Evolutionary conservation across 805 yeast genomes (phyloP), one percentile per base, ranked within the genome.

Genomic region (Wickerhamiella domercqiae): DNA sequence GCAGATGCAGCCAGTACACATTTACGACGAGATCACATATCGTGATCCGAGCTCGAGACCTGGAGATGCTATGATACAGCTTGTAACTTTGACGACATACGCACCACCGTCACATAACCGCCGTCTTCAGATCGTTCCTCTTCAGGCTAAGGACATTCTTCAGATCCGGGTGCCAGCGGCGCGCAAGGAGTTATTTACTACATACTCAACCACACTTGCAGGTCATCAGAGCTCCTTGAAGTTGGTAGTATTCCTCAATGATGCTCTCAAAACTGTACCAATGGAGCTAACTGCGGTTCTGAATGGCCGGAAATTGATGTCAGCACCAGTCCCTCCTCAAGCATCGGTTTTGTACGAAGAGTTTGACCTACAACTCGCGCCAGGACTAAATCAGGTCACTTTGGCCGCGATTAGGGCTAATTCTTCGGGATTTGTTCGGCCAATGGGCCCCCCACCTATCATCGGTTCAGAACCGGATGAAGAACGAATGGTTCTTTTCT

Each of bases 221-320:
- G 53, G 62, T 9, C 57, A 59, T 32, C 67, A 70, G 29, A 64
- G 66, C 24, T 63, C 73, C 1, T 52, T 72, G 33, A 58, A 66
- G 3, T 51, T 72, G 3, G 49, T 61, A 17, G 66, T 67, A 3
- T 55, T 61, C 20, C 55, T 75, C 36, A 62, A 66, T 44, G 64
- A 62, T 35, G 48, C 56, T 21, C 59, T 63, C 40, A 54, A 54
- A 40, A 55, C 35, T 21, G 41, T 54, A 11, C 55, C 55, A 19
- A 49, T 56, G 45, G 42, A 44, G 29, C 40, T 56, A n/a, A 36
- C 45, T 3, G 52, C 59, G 35, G 40, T 49, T 11, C 53, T 54
- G 24, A 57, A 58, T 37, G 50, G 53, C 14, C 54, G 51, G 14
- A 45, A 48, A 36, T 40, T 58, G 29, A n/a, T n/a, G n/a, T n/a